phyloP scores from a whole-genome alignment of 2,329 filamentous ascomycete species.

The Zymoseptoria tritici region DNA sequence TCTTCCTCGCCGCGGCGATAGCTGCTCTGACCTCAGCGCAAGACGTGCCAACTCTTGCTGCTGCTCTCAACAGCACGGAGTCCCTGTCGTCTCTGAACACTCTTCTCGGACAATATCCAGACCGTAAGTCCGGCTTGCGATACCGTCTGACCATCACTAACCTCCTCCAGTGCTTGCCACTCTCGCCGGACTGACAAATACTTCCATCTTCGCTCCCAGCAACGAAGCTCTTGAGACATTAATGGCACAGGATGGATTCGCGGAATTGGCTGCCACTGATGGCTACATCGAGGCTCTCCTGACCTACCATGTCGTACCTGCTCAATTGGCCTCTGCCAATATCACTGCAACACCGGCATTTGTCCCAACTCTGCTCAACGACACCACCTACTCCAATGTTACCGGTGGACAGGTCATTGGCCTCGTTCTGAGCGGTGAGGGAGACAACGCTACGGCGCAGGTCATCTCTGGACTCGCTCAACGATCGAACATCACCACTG shows the following conservation, averaged over 20 bases:
- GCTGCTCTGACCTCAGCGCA: slow-evolving; percentile 30
- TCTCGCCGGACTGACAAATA: slow-evolving; percentile 36
- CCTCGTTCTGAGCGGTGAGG: neutral
- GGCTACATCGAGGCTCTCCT: slow-evolving; percentile 41
- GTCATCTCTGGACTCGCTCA: slow-evolving; percentile 48
- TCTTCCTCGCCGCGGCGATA: slow-evolving; percentile 32
- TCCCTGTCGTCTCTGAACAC: slow-evolving; percentile 12
- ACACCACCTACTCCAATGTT: slow-evolving; percentile 49
- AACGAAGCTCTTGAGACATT: slow-evolving; percentile 43
- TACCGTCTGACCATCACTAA: neutral
- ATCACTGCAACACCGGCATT: slow-evolving; percentile 35
- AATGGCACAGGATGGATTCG: slow-evolving; percentile 19
- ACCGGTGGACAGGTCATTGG: slow-evolving; percentile 50
- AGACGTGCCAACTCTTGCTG: slow-evolving; percentile 30
- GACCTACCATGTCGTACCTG: slow-evolving; percentile 53
- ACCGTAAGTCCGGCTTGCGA: slow-evolving; percentile 2
- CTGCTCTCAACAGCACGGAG: slow-evolving; percentile 26
- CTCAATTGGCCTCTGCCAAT: slow-evolving; percentile 38
- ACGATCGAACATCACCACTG: slow-evolving; percentile 42
- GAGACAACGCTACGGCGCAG: slow-evolving; percentile 36
- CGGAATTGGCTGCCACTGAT: slow-evolving; percentile 28
- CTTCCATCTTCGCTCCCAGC: slow-evolving; percentile 53
- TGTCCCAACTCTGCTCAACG: slow-evolving; percentile 43
- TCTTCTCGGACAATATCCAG: slow-evolving; percentile 9
- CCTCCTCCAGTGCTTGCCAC: slow-evolving; percentile 22